Conservation (phyloP, 2,329 filamentous ascomycete genomes). For the Colletotrichum falcatum region DNA sequence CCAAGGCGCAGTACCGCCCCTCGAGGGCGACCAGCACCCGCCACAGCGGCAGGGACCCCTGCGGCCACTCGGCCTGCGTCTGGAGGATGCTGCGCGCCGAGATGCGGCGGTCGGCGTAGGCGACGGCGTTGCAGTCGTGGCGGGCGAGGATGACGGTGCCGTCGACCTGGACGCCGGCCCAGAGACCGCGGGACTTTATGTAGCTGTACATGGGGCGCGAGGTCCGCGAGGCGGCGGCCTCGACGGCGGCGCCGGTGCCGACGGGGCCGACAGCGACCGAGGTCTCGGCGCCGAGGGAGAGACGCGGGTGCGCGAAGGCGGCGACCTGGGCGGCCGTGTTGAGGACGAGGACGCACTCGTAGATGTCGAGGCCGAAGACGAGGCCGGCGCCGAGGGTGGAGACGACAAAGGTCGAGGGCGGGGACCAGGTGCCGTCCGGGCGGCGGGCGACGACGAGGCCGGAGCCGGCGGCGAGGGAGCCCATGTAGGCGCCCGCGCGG, state of each 20-base stretch:
- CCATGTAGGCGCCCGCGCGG: constrained; percentile 66
- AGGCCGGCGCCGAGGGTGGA: constrained; percentile 79
- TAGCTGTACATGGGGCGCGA: constrained; percentile 80
- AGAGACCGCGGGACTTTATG: constrained; percentile 83
- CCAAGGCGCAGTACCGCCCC: constrained; percentile 46
- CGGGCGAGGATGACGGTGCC: constrained; percentile 83
- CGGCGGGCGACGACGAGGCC: constrained; percentile 70
- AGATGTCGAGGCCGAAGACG: constrained; percentile 79
- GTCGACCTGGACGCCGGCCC: constrained; percentile 83
- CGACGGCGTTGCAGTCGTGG: constrained; percentile 81
- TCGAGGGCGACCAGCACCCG: constrained; percentile 56
- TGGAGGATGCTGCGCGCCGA: constrained; percentile 51
- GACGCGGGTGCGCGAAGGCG: constrained; percentile 74
- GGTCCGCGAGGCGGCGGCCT: constrained; percentile 48
- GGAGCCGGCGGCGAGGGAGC: constrained; percentile 70
- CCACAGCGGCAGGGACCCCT: constrained; percentile 52
- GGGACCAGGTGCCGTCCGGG: constrained; percentile 74
- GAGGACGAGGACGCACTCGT: constrained; percentile 81
- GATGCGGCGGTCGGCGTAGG: constrained; percentile 72
- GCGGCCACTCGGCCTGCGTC: constrained; percentile 55
- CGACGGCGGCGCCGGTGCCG: constrained; percentile 72
- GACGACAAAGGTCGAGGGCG: constrained; percentile 78
- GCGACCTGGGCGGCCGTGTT: constrained; percentile 75
- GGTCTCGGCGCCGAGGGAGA: constrained; percentile 77
- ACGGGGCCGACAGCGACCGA: constrained; percentile 71